Evolutionary conservation across 768 basidiomycete species (phyloP).

Genomic region (Holtermannia corniformis): DNA sequence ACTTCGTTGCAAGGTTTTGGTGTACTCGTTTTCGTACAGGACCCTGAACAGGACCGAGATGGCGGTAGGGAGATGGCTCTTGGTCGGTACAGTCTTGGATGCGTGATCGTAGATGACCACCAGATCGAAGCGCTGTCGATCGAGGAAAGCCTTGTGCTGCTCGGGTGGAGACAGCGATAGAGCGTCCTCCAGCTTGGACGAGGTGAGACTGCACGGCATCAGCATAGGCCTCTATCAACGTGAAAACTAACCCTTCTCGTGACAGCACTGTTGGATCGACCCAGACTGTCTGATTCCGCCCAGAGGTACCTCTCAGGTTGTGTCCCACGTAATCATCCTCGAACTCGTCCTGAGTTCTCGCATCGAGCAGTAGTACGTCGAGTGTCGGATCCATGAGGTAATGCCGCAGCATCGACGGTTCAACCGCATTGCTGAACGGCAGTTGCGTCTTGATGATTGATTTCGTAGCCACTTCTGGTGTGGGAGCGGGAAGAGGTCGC

Average conservation of each 20-base stretch:
- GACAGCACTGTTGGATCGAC: constrained; percentile 70
- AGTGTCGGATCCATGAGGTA: constrained; percentile 50
- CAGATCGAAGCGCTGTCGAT: constrained; percentile 79
- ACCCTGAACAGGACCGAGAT: constrained; percentile 57
- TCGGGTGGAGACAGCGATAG: constrained; percentile 59
- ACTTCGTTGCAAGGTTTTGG: constrained; percentile 53
- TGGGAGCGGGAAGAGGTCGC: background rate
- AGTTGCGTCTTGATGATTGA: constrained; percentile 42
- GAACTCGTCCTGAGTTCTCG: constrained; percentile 68
- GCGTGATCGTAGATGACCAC: constrained; percentile 69
- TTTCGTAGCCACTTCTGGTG: constrained; percentile 40
- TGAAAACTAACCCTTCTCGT: constrained; percentile 57
- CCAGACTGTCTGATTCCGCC: constrained; percentile 51
- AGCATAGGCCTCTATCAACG: too few relatives aligned
- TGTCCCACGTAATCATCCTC: constrained; percentile 60
- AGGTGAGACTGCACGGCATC: constrained; percentile 50
- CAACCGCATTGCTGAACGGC: constrained; percentile 54
- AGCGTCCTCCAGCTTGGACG: constrained; percentile 60
- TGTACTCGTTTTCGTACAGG: constrained; percentile 65
- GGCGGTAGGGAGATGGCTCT: constrained; percentile 47
- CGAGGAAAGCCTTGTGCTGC: constrained; percentile 66
- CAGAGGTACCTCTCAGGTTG: constrained; percentile 44
- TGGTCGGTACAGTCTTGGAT: constrained; percentile 47
- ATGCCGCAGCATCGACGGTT: constrained; percentile 52
- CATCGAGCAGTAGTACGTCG: constrained; percentile 68